Percentiles rank a stretch among this genome's conserved stretches.
Evolutionary conservation across 345 rosid species (phyloP).

Genomic region (Melaleuca quinquenervia): DNA sequence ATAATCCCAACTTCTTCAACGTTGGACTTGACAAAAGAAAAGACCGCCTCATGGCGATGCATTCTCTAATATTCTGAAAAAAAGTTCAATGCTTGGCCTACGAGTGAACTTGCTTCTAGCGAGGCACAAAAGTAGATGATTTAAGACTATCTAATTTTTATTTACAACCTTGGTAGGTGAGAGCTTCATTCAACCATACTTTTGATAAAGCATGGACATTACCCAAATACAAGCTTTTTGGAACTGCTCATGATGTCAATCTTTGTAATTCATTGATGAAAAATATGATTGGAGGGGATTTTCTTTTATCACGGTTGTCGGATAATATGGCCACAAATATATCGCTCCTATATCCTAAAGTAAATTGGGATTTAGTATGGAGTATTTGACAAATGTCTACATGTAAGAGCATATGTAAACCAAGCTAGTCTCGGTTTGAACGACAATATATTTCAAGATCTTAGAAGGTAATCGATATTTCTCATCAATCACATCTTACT

Average conservation of each 20-base stretch:
- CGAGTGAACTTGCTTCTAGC: not conserved
- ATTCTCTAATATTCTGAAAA: not conserved
- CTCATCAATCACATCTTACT: not conserved
- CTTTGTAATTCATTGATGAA: not conserved
- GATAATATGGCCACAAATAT: not conserved
- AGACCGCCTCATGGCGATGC: not conserved
- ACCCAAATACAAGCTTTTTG: not conserved
- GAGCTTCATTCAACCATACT: not conserved
- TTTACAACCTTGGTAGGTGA: not conserved
- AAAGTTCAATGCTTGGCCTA: not conserved
- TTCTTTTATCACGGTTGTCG: not conserved
- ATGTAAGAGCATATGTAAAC: accelerated
- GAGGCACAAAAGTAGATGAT: too few species aligned
- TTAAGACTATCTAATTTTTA: not conserved
- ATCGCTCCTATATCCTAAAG: not conserved
- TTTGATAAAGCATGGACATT: not conserved
- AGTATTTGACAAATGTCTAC: not conserved
- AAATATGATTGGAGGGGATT: not conserved
- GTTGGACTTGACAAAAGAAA: not conserved
- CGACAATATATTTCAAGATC: not conserved
- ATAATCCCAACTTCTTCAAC: not conserved
- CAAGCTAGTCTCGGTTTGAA: not conserved
- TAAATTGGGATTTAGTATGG: not conserved
- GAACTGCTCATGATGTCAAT: not conserved
- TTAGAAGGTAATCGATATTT: not conserved